Evolutionary conservation across 2,329 filamentous ascomycete species (phyloP).

Genomic region (Tolypocladium sp.): DNA sequence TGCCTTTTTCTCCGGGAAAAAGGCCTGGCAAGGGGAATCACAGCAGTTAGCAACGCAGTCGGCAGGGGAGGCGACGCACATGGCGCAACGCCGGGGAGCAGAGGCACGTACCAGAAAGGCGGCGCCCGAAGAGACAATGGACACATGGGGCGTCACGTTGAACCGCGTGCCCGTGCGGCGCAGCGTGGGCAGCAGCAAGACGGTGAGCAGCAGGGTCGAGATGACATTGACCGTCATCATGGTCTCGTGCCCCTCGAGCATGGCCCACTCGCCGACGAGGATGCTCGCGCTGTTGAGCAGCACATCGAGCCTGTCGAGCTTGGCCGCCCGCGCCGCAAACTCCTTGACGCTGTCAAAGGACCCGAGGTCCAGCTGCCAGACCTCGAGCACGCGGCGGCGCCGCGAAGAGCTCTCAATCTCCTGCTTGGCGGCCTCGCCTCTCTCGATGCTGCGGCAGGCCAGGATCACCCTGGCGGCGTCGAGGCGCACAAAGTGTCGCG

Average conservation of each 20-base stretch:
- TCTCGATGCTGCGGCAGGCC: conserved; percentile 26
- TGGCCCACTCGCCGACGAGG: conserved; percentile 6
- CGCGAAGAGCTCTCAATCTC: conserved; percentile 22
- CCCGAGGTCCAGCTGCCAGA: conserved; percentile 35
- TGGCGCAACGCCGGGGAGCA: not conserved
- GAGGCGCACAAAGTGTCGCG: conserved; percentile 29
- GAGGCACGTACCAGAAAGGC: conserved; percentile 8
- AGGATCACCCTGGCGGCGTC: conserved; percentile 31
- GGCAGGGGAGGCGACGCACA: not conserved
- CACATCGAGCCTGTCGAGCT: conserved; percentile 30
- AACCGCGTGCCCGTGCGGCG: conserved; percentile 21
- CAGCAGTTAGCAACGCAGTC: not conserved
- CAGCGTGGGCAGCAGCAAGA: conserved; percentile 33
- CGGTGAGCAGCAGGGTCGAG: conserved; percentile 32
- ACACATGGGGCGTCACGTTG: conserved; percentile 24
- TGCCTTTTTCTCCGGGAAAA: conserved; percentile 21
- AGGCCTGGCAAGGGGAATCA: conserved; percentile 11
- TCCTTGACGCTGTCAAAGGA: conserved; percentile 23
- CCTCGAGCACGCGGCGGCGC: conserved; percentile 20
- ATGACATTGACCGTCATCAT: conserved; percentile 38
- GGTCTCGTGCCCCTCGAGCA: conserved; percentile 30
- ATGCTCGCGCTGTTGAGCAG: conserved; percentile 31
- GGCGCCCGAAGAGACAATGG: conserved; percentile 28
- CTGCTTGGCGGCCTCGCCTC: conserved; percentile 29
- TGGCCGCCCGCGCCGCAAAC: conserved; percentile 23